These are phyloP conservation scores for Spatholobus suberectus DNA, from an alignment of 306 rosid species.

Conservation along the genomic window DNA sequence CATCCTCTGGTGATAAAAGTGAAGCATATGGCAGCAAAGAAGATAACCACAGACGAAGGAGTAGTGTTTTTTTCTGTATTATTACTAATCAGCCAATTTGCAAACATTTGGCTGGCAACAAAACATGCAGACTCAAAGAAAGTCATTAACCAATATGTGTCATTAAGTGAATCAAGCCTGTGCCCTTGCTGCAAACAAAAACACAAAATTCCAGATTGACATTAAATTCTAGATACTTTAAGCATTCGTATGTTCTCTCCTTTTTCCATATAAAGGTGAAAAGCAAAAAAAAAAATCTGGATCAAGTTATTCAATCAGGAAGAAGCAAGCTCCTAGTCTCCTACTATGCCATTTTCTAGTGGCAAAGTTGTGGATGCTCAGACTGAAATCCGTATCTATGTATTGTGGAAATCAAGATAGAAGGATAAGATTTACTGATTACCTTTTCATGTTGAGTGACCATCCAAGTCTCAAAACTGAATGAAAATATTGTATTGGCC, in stretches of 20 bases:
- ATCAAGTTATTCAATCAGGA: constrained; percentile 40
- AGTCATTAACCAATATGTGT: constrained; percentile 93
- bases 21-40: constrained; percentile 70
- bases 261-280: background rate
- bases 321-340: constrained; percentile 36
- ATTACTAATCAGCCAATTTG: constrained; percentile 79
- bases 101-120: constrained; percentile 87
- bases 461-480: constrained; percentile 92
- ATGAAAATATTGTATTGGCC: constrained; percentile 72
- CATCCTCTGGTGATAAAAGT: constrained; percentile 66
- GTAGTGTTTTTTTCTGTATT: constrained; percentile 49
- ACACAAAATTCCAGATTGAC: constrained; percentile 25
- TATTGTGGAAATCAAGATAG: constrained; percentile 34
- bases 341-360: constrained; percentile 17
- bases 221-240: constrained; percentile 29
- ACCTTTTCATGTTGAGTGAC: constrained; percentile 89
- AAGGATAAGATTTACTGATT: constrained; percentile 37
- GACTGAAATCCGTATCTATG: background rate
- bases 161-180: constrained; percentile 83
- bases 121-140: constrained; percentile 79
- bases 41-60: constrained; percentile 61
- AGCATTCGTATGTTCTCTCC: constrained; percentile 6
- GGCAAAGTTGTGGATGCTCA: constrained; percentile 32
- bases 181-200: constrained; percentile 80
- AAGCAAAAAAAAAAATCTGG: constrained; percentile 5